phyloP scores from a whole-genome alignment of 768 basidiomycete species.

The Termitomyces sp. region DNA sequence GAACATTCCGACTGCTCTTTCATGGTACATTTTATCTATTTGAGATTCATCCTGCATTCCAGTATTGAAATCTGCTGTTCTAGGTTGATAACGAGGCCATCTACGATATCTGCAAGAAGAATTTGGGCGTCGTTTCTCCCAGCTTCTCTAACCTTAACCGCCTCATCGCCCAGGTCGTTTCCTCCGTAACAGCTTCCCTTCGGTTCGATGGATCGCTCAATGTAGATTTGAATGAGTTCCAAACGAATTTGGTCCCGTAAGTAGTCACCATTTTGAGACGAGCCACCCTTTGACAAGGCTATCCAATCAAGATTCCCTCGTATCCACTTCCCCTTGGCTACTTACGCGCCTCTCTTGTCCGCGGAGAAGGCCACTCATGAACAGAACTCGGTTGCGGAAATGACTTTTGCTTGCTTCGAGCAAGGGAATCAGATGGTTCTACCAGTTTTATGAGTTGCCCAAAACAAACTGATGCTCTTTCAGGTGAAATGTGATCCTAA shows the following conservation, averaged over 20 bases:
- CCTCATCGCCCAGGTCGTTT: constrained; percentile 97
- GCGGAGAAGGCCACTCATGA: constrained; percentile 94
- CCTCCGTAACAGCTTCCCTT: constrained; percentile 93
- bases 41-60: neutral
- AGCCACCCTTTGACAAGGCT: neutral
- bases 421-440: constrained; percentile 89
- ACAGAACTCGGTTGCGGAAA: constrained; percentile 95
- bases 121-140: constrained; percentile 77
- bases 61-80: constrained; percentile 3
- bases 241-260: constrained; percentile 96
- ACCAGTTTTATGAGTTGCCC: neutral
- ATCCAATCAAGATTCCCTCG: constrained; percentile 71
- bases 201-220: constrained; percentile 97
- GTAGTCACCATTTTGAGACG: constrained; percentile 22
- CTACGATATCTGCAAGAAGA: constrained; percentile 99
- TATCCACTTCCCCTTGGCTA: constrained; percentile 97
- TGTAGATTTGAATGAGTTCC: constrained; percentile 97
- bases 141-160: constrained; percentile 94
- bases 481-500: constrained; percentile 82
- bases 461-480: neutral
- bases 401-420: constrained; percentile 99
- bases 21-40: constrained; percentile 58
- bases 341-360: constrained; percentile 93
- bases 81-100: constrained; percentile 99
- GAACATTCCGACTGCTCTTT: constrained; percentile 99